phyloP scores from a whole-genome alignment of 345 rosid genomes.

The Eucalyptus cladocalyx region DNA sequence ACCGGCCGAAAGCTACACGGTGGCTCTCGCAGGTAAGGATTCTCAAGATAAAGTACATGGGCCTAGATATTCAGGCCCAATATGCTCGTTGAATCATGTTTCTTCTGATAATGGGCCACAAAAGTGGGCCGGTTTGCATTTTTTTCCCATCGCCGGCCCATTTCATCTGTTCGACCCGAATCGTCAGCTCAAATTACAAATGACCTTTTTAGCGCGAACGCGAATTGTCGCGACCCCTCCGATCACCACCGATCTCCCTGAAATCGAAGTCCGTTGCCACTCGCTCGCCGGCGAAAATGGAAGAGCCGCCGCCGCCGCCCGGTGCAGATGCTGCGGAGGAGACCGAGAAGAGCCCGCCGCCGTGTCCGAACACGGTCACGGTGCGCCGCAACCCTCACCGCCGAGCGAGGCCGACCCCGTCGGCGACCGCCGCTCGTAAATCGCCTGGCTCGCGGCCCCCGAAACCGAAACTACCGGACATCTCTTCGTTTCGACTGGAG shows the following conservation, averaged over 20 bases:
- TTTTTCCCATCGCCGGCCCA: background rate
- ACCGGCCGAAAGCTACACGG: background rate
- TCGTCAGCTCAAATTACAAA: background rate
- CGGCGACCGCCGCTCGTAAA: background rate
- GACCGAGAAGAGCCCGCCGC: conserved; percentile 8
- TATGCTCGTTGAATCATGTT: background rate
- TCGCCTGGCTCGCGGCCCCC: background rate
- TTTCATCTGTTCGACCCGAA: background rate
- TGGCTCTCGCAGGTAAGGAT: background rate
- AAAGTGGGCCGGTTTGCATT: background rate
- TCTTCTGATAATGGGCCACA: background rate
- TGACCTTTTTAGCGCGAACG: background rate
- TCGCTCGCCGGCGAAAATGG: background rate
- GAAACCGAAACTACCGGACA: conserved; percentile 1
- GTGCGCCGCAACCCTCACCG: conserved; percentile 75
- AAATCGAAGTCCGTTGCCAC: background rate
- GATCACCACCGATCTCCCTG: background rate
- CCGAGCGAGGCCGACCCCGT: conserved; percentile 57
- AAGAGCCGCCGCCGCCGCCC: background rate
- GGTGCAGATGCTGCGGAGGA: background rate
- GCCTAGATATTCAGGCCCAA: background rate
- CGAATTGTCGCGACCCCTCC: background rate
- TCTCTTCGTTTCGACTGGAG: conserved; percentile 50
- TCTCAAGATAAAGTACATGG: background rate
- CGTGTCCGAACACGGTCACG: conserved; percentile 41